Conservation (phyloP, 345 rosid genomes). For the Combretum micranthum region DNA sequence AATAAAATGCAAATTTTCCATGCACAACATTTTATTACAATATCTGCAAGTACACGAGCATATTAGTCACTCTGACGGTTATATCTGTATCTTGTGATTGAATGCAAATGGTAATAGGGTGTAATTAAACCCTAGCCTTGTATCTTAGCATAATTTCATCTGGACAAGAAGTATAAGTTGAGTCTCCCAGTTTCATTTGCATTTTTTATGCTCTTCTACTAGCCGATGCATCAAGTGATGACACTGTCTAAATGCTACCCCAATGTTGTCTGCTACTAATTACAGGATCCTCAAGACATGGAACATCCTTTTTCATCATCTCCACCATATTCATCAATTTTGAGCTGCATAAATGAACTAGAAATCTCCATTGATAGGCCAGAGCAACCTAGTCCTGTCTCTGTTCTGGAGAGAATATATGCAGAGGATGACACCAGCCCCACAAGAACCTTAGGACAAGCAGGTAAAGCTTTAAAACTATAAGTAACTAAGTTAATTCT, state of each 20-base stretch:
- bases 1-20: too few relatives aligned
- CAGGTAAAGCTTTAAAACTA: constrained; percentile 34
- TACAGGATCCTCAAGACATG: constrained; percentile 40
- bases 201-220: not conserved
- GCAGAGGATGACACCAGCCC: constrained; percentile 65
- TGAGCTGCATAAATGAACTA: constrained; percentile 35
- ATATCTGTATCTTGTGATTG: too few relatives aligned
- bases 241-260: not conserved
- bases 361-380: constrained; percentile 33
- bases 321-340: constrained; percentile 31
- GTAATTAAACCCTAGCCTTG: too few relatives aligned
- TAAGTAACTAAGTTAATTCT: not conserved
- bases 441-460: constrained; percentile 37
- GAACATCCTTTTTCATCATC: constrained; percentile 33
- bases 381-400: constrained; percentile 79
- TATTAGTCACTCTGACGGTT: too few relatives aligned
- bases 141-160: too few relatives aligned
- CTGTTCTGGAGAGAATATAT: constrained; percentile 78
- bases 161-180: too few relatives aligned
- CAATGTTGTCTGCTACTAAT: constrained; percentile 5
- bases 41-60: too few relatives aligned
- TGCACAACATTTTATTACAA: too few relatives aligned
- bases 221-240: not conserved
- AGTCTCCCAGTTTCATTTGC: too few relatives aligned
- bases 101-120: too few relatives aligned